phyloP scores from a whole-genome alignment of 169 alveolate genomes.

The Plasmodium relictum region DNA sequence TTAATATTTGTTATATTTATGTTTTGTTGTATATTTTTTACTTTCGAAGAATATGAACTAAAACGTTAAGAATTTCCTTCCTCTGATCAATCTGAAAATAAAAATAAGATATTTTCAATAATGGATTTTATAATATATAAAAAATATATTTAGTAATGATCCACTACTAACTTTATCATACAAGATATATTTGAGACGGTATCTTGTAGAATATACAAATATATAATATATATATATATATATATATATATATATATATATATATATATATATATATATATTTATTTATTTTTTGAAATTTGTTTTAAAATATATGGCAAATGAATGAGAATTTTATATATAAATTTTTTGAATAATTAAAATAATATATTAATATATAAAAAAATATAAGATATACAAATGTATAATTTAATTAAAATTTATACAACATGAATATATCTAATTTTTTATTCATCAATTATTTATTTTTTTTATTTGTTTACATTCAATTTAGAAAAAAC shows the following conservation, averaged over 20 bases:
- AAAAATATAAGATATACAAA: too few relatives aligned
- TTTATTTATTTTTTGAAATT: neutral
- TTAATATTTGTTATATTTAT: neutral
- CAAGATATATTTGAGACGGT: too few relatives aligned
- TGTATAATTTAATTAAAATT: neutral
- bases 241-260: constrained; percentile 6
- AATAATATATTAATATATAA: too few relatives aligned
- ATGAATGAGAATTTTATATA: too few relatives aligned
- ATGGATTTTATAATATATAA: too few relatives aligned
- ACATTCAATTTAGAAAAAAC: constrained; percentile 56
- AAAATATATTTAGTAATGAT: too few relatives aligned
- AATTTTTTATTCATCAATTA: too few relatives aligned
- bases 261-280: constrained; percentile 13
- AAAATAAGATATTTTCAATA: neutral
- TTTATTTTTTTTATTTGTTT: neutral
- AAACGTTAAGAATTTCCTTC: constrained; percentile 73
- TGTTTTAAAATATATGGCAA: neutral
- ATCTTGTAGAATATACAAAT: neutral
- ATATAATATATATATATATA: neutral
- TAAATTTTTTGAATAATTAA: too few relatives aligned
- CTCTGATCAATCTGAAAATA: constrained; percentile 50
- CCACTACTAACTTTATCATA: too few relatives aligned
- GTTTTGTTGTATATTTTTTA: constrained; percentile 16
- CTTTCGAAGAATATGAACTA: constrained; percentile 63
- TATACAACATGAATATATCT: neutral